Conservation (phyloP, 1,139 yeast species). For the Ogataea hybrid region DNA sequence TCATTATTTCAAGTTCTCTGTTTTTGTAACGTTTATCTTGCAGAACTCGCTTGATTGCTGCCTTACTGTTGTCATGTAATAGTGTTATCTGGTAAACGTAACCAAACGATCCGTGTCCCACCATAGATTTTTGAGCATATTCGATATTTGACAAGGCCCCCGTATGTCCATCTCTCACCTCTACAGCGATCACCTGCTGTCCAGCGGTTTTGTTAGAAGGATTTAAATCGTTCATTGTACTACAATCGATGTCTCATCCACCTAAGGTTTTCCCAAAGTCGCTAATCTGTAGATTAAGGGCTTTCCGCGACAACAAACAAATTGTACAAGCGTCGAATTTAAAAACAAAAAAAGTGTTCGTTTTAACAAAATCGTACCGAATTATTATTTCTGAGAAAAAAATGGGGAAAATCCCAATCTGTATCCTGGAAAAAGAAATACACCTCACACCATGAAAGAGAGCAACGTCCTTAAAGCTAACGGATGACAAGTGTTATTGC, state of each 20-base stretch:
- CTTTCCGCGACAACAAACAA: background rate
- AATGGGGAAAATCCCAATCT: constrained; percentile 7
- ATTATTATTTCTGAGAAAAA: constrained; percentile 1
- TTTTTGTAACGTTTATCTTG: constrained; percentile 96
- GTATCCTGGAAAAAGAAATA: background rate
- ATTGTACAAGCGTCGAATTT: constrained; percentile 3
- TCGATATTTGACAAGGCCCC: constrained; percentile 60
- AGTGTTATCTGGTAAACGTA: constrained; percentile 88
- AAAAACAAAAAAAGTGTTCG: constrained; percentile 6
- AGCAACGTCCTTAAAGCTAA: background rate
- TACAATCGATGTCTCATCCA: background rate
- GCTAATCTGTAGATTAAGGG: background rate
- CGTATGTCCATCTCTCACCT: constrained; percentile 72
- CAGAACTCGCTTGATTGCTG: constrained; percentile 91
- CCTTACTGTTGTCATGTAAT: constrained; percentile 69
- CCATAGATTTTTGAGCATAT: constrained; percentile 73
- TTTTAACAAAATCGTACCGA: constrained; percentile 8
- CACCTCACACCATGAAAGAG: constrained; percentile 4
- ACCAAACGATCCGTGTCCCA: constrained; percentile 97
- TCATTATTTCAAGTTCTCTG: constrained; percentile 95
- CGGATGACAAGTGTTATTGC: too few species aligned
- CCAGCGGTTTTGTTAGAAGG: constrained; percentile 10
- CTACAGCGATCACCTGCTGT: constrained; percentile 60
- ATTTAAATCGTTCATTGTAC: constrained; percentile 5
- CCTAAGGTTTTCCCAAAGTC: background rate